These are phyloP conservation scores for Penstemon barbatus DNA, from an alignment of 257 asterid genomes.

Conservation along the genomic window DNA sequence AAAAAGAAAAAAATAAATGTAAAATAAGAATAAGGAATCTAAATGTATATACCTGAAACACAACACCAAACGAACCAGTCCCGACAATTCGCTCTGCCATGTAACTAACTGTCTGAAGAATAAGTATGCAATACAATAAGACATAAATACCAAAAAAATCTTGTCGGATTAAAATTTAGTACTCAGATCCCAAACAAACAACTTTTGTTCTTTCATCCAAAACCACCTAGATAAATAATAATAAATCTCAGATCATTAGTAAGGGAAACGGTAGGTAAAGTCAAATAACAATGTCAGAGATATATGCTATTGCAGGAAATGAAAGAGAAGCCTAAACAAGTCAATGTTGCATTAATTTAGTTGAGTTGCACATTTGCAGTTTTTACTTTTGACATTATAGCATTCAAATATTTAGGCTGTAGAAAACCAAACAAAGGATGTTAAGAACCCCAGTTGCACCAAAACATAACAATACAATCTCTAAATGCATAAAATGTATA, in stretches of 20 bases:
- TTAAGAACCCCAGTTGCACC: background rate
- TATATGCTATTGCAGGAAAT: too few species aligned
- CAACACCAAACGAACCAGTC: constrained; percentile 71
- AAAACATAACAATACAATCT: background rate
- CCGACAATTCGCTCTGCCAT: constrained; percentile 76
- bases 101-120: constrained; percentile 55
- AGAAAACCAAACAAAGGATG: background rate
- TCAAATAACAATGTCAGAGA: too few species aligned
- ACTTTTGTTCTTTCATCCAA: too few species aligned
- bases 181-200: too few species aligned
- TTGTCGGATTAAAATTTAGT: too few species aligned
- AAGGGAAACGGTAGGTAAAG: constrained; percentile 25
- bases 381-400: too few species aligned
- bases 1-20: background rate
- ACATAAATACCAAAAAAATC: background rate
- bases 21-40: background rate
- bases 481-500: background rate
- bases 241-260: too few species aligned
- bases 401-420: too few species aligned
- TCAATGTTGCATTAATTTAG: background rate
- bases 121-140: constrained; percentile 26
- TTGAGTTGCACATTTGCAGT: too few species aligned
- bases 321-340: background rate
- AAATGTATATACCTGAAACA: constrained; percentile 55
- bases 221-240: too few species aligned